These are phyloP conservation scores for Fusarium gaditjirri DNA, from an alignment of 2,329 filamentous ascomycete species.

Conservation along the genomic window DNA sequence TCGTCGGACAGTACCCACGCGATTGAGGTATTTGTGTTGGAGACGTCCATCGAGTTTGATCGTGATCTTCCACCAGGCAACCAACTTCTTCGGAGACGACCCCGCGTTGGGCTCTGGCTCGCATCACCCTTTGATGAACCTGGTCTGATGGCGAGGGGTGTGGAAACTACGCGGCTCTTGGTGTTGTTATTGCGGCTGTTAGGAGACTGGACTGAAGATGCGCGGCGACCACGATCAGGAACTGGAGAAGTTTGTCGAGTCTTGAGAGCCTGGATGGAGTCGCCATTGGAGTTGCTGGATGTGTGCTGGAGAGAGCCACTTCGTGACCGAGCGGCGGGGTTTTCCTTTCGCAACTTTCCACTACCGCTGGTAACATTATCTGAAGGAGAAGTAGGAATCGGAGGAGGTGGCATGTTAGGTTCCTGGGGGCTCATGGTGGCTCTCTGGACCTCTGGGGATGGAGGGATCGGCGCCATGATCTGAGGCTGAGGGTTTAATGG, in stretches of 20 bases:
- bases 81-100: conserved; percentile 64
- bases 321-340: conserved; percentile 44
- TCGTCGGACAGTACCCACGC: conserved; percentile 68
- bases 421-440: conserved; percentile 39
- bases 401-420: conserved; percentile 28
- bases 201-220: conserved; percentile 59
- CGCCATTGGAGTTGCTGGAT: conserved; percentile 12
- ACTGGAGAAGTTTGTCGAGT: conserved; percentile 48
- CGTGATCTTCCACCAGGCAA: conserved; percentile 63
- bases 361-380: conserved; percentile 33
- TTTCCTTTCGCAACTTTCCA: conserved; percentile 49
- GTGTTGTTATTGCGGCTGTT: conserved; percentile 41
- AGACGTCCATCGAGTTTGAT: conserved; percentile 58
- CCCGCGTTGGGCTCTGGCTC: conserved; percentile 58
- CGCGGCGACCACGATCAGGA: conserved; percentile 56
- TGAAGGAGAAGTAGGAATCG: conserved; percentile 20
- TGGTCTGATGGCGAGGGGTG: conserved; percentile 47
- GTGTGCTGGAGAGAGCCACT: conserved; percentile 49
- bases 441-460: conserved; percentile 44
- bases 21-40: conserved; percentile 36
- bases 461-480: conserved; percentile 45
- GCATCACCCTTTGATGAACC: conserved; percentile 44
- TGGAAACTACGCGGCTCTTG: conserved; percentile 47
- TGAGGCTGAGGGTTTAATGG: conserved; percentile 40
- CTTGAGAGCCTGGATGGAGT: conserved; percentile 38